These are phyloP conservation scores for Heterobasidion annosum DNA, from an alignment of 1,284 basidiomycete genomes.

Conservation along the genomic window DNA sequence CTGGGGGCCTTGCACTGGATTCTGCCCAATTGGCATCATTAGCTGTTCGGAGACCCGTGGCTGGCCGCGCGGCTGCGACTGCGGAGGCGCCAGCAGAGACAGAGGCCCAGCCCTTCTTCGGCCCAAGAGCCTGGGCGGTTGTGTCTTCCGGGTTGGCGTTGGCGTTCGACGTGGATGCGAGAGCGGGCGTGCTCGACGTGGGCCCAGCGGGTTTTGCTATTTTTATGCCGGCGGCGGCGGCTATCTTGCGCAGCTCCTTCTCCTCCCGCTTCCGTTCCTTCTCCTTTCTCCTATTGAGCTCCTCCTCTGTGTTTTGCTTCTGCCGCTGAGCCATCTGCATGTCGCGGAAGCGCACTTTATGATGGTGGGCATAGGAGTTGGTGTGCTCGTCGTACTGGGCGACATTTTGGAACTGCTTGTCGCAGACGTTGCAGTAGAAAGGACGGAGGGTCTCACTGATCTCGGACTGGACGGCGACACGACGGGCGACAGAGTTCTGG, in stretches of 20 bases:
- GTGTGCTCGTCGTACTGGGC: slow-evolving; percentile 81
- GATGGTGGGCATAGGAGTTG: slow-evolving; percentile 77
- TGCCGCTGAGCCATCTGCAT: slow-evolving; percentile 60
- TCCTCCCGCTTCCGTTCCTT: slow-evolving; percentile 77
- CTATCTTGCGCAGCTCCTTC: slow-evolving; percentile 71
- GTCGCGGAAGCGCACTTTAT: slow-evolving; percentile 68
- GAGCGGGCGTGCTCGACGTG: slow-evolving; percentile 1
- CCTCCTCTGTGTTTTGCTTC: slow-evolving; percentile 41
- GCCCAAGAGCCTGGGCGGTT: slow-evolving; percentile 17
- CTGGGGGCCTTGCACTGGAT: not conserved
- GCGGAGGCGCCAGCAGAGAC: not conserved
- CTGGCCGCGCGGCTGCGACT: not conserved
- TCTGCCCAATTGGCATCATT: not conserved
- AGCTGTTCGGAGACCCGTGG: not conserved
- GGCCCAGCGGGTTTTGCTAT: slow-evolving; percentile 39
- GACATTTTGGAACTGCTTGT: slow-evolving; percentile 76
- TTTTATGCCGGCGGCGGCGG: slow-evolving; percentile 68
- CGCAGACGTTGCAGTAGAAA: slow-evolving; percentile 75
- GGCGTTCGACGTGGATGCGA: slow-evolving; percentile 9
- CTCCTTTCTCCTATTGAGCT: slow-evolving; percentile 65
- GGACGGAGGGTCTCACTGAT: slow-evolving; percentile 56
- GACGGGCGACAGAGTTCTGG: slow-evolving; percentile 61
- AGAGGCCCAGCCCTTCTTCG: slow-evolving; percentile 40
- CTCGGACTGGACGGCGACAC: slow-evolving; percentile 55
- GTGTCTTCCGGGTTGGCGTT: slow-evolving; percentile 9